phyloP scores from a whole-genome alignment of 495 filamentous ascomycete species.

The Pseudoneurospora amorphoporcata region DNA sequence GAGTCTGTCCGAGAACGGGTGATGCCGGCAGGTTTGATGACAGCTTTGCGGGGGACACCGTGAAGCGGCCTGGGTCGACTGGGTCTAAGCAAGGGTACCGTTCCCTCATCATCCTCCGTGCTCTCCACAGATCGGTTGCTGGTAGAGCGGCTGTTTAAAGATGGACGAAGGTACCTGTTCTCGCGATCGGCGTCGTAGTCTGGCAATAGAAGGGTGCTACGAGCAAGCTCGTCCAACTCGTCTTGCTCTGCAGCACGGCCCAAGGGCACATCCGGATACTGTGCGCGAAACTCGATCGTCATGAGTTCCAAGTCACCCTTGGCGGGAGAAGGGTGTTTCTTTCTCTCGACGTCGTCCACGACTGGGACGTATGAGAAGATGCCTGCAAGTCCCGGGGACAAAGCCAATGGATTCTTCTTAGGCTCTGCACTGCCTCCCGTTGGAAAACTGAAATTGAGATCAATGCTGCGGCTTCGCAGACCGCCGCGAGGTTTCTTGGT shows the following conservation, averaged over 20 bases:
- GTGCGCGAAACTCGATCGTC: not conserved
- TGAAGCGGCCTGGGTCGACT: not conserved
- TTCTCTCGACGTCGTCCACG: not conserved
- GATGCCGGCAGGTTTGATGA: not conserved
- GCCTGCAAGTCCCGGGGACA: not conserved
- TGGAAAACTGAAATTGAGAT: not conserved
- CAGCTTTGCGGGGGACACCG: not conserved
- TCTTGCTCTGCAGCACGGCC: not conserved
- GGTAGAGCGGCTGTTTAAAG: not conserved
- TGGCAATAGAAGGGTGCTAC: not conserved
- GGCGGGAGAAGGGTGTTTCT: slow-evolving; percentile 6
- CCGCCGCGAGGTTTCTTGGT: slow-evolving; percentile 1
- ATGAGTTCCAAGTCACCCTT: slow-evolving; percentile 4
- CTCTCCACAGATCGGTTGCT: not conserved
- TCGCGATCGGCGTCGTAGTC: not conserved
- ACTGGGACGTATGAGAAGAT: not conserved
- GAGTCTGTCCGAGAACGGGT: slow-evolving; percentile 1
- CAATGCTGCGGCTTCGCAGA: not conserved
- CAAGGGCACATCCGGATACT: not conserved
- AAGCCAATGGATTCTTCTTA: not conserved
- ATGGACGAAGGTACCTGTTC: not conserved
- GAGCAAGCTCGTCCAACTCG: slow-evolving; percentile 4
- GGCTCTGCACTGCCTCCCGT: not conserved
- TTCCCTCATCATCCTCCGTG: not conserved
- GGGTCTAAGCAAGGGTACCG: not conserved